These are phyloP conservation scores for Cyclotella distinguenda DNA, from an alignment of 108 stramenopile species.

Conservation along the genomic window DNA sequence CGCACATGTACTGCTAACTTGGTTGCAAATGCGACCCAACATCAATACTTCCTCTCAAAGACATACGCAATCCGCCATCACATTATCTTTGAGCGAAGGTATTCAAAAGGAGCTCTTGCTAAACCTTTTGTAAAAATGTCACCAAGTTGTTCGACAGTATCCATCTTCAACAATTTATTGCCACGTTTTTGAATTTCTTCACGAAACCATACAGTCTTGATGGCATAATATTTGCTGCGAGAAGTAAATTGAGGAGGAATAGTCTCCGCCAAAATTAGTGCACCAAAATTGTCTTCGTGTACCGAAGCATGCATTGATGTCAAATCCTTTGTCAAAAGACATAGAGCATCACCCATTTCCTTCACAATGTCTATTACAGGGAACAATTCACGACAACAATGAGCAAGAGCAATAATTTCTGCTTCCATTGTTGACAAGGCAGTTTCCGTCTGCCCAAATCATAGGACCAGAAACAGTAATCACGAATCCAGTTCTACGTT, in stretches of 20 bases:
- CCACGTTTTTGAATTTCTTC: too few species aligned
- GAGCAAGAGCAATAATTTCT: not conserved
- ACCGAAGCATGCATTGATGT: conserved; percentile 2
- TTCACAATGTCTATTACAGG: not conserved
- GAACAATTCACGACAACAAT: conserved; percentile 1
- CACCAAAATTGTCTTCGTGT: conserved; percentile 22
- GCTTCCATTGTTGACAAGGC: not conserved
- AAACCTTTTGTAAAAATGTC: too few species aligned
- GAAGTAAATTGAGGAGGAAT: conserved; percentile 10
- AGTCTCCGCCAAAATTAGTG: conserved; percentile 6
- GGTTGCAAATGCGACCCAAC: too few species aligned
- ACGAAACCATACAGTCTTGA: too few species aligned
- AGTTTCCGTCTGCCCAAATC: too few species aligned
- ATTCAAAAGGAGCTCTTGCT: too few species aligned
- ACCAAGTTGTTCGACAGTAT: too few species aligned
- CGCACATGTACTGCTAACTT: too few species aligned
- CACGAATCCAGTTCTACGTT: not conserved
- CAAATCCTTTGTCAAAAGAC: not conserved
- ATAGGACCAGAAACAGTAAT: conserved; percentile 7
- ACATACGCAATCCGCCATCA: too few species aligned
- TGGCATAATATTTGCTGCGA: conserved; percentile 18
- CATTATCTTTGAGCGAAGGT: too few species aligned
- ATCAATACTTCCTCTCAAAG: too few species aligned
- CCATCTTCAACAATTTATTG: too few species aligned
- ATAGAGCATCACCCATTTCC: not conserved